phyloP scores from a whole-genome alignment of 805 yeast genomes.

The Allodekkera sacchari region DNA sequence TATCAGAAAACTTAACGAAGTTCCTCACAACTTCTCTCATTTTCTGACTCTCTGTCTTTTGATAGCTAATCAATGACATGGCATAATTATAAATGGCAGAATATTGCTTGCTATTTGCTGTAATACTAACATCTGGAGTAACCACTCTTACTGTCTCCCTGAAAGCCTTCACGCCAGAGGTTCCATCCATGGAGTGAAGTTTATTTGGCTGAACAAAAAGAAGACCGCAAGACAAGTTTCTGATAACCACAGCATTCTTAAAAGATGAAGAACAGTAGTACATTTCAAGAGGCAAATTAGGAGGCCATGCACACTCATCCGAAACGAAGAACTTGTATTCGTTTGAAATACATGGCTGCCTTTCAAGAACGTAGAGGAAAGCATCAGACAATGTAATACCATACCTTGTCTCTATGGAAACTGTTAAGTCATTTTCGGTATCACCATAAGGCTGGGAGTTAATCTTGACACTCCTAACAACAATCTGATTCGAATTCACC shows the following conservation, averaged over 20 bases:
- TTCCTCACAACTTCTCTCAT: slow-evolving; percentile 30
- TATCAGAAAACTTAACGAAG: slow-evolving; percentile 20
- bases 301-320: slow-evolving; percentile 45
- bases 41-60: slow-evolving; percentile 29
- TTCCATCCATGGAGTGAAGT: slow-evolving; percentile 30
- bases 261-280: slow-evolving; percentile 41
- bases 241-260: slow-evolving; percentile 37
- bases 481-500: slow-evolving; percentile 51
- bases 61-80: slow-evolving; percentile 32
- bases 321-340: slow-evolving; percentile 26
- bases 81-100: slow-evolving; percentile 41
- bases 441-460: slow-evolving; percentile 27
- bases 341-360: slow-evolving; percentile 25
- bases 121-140: slow-evolving; percentile 40
- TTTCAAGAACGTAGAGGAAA: slow-evolving; percentile 43
- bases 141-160: slow-evolving; percentile 16
- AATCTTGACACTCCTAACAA: slow-evolving; percentile 40
- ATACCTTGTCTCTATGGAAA: slow-evolving; percentile 45
- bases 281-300: slow-evolving; percentile 56
- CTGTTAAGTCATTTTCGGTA: slow-evolving; percentile 29
- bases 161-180: slow-evolving; percentile 7
- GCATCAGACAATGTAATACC: slow-evolving; percentile 51
- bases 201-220: slow-evolving; percentile 44
- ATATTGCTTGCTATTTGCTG: slow-evolving; percentile 52
- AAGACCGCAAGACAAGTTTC: slow-evolving; percentile 44